Evolutionary conservation across 768 basidiomycete species (phyloP).

Genomic region (Pleurotus pulmonarius): DNA sequence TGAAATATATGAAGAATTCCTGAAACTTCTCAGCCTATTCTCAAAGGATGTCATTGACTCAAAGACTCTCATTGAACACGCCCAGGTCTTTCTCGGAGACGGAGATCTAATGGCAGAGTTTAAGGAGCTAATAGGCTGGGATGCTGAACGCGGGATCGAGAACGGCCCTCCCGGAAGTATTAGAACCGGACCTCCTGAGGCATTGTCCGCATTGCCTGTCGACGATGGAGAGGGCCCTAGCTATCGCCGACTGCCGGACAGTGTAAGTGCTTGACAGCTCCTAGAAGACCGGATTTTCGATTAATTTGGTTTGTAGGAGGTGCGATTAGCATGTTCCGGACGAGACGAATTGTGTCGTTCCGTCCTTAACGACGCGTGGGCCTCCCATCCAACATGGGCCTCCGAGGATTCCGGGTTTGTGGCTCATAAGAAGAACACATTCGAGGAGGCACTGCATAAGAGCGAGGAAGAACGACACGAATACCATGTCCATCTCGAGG

Average conservation of each 20-base stretch:
- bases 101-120: slow-evolving; percentile 80
- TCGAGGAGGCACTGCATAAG: slow-evolving; percentile 94
- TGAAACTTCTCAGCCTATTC: slow-evolving; percentile 89
- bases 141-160: slow-evolving; percentile 57
- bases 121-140: slow-evolving; percentile 81
- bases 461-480: slow-evolving; percentile 98
- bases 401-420: slow-evolving; percentile 95
- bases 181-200: slow-evolving; percentile 71
- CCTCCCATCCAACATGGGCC: slow-evolving; percentile 97
- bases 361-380: slow-evolving; percentile 96
- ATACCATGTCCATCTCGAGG: slow-evolving; percentile 94
- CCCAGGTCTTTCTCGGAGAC: slow-evolving; percentile 79
- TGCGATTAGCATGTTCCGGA: slow-evolving; percentile 86
- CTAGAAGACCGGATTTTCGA: background rate
- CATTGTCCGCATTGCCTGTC: slow-evolving; percentile 71
- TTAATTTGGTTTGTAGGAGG: slow-evolving; percentile 55
- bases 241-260: slow-evolving; percentile 85
- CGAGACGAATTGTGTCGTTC: slow-evolving; percentile 93
- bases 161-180: slow-evolving; percentile 77
- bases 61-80: slow-evolving; percentile 74
- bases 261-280: slow-evolving; percentile 51
- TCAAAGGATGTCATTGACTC: slow-evolving; percentile 89
- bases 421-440: slow-evolving; percentile 94
- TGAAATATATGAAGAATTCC: slow-evolving; percentile 87
- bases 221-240: slow-evolving; percentile 91